Conservation (phyloP, 2,329 filamentous ascomycete species). For the Penicillium sp. region DNA sequence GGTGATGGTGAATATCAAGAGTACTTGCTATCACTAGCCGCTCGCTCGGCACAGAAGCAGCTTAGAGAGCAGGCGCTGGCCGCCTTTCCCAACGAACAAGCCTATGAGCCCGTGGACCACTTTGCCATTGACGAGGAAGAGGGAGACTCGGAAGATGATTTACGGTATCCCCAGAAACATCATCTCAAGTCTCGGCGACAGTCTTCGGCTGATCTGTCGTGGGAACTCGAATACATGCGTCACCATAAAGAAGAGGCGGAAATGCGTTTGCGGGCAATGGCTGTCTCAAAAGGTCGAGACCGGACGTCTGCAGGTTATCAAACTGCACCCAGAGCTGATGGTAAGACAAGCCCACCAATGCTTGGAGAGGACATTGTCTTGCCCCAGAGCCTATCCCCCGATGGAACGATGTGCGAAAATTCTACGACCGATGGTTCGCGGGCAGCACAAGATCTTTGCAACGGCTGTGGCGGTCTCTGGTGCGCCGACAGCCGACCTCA, state of each 20-base stretch:
- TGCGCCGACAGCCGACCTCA: conserved; percentile 63
- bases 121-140: conserved; percentile 47
- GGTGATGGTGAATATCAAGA: conserved; percentile 74
- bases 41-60: conserved; percentile 75
- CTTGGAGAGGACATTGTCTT: conserved; percentile 78
- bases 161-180: conserved; percentile 26
- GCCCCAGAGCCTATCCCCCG: conserved; percentile 76
- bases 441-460: conserved; percentile 50
- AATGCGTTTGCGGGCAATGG: conserved; percentile 39
- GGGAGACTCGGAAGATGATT: conserved; percentile 15
- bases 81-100: conserved; percentile 50
- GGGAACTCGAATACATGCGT: conserved; percentile 80
- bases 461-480: conserved; percentile 67
- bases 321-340: conserved; percentile 45
- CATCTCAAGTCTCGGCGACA: conserved; percentile 39
- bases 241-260: conserved; percentile 68
- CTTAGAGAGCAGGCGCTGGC: conserved; percentile 63
- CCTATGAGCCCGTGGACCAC: conserved; percentile 47
- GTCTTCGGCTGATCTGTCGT: conserved; percentile 53
- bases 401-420: conserved; percentile 78
- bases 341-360: conserved; percentile 71
- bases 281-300: conserved; percentile 31
- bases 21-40: conserved; percentile 76
- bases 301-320: conserved; percentile 49
- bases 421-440: conserved; percentile 61